Evolutionary conservation across 1,284 basidiomycete genomes (phyloP).

Genomic region (Puccinia brachypodii): DNA sequence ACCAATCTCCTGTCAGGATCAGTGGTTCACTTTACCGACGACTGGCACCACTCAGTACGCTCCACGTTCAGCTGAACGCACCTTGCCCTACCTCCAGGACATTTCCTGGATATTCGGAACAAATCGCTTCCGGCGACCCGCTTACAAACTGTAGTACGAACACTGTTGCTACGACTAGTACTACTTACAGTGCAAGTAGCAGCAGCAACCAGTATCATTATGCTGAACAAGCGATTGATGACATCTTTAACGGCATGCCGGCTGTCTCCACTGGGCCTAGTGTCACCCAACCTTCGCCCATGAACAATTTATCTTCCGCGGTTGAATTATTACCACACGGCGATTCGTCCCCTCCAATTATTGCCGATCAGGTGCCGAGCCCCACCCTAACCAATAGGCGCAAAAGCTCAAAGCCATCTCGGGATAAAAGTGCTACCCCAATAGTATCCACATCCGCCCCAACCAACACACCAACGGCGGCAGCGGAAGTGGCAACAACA

Average conservation of each 20-base stretch:
- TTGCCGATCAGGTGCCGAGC: neutral
- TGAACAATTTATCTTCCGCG: neutral
- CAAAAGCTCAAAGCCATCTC: neutral
- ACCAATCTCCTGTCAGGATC: slow-evolving; percentile 7
- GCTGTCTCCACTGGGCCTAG: neutral
- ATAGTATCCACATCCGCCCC: neutral
- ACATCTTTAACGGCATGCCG: neutral
- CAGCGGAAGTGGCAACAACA: no score
- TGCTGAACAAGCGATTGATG: neutral
- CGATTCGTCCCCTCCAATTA: neutral
- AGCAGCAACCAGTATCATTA: neutral
- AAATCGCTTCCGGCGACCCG: neutral
- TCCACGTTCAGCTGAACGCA: slow-evolving; percentile 12
- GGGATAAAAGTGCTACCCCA: neutral
- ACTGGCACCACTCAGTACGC: slow-evolving; percentile 27
- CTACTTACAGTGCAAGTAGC: neutral
- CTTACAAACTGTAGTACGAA: neutral
- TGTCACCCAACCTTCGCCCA: neutral
- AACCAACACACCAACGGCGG: neutral
- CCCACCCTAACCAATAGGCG: neutral
- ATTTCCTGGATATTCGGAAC: neutral
- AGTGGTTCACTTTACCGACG: slow-evolving; percentile 12
- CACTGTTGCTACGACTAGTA: neutral
- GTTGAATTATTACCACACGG: neutral
- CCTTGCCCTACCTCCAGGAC: neutral